Base-by-base conservation (phyloP, 2,329 filamentous ascomycete species). In the Tolypocladium capitatum region DNA sequence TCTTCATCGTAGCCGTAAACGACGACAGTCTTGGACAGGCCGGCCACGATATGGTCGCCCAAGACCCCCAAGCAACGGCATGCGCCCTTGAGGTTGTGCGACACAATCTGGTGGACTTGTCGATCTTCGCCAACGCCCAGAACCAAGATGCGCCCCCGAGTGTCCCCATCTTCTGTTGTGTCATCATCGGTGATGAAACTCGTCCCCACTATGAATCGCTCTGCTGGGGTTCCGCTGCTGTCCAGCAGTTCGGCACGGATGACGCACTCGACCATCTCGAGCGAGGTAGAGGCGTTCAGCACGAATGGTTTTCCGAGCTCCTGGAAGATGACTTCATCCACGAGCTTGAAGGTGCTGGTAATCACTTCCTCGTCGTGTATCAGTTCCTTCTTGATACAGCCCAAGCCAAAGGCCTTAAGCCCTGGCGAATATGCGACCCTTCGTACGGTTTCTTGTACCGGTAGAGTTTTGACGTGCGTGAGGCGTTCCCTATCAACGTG, bases 131-230 rank as follows among this genome's bases (percentile, higher is more conserved):
- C 84, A 30, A 97, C 80, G 45, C 94, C 90, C 31, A 97, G 78
- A 0, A 97, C 75, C 2, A 97, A 61, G 14, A 98, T 86, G 13
- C 91, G 81, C 1, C 92, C 92, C 34, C 78, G 58, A 2, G 53
- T 71, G 14, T 74, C 68, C 11, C 74, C 72, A 18, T 63, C 59
- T 20, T 65, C 68, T 18, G 72, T 65, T 3, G 67, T 67, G 10
- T 76, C 71, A 9, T 80, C 78, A 42, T 86, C 81, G 8, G 73
- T 71, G 40, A 91, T 61, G 57, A 84, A 90, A 48, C 86, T 86
- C 0, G 92, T 97, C 7, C 92, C 92, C 7, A 97, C 78, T n/a
- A 97, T 70, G 59, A 97, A 97, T 38, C 89, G 75, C 61, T 97
- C 90, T 0, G 75, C 76, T 5, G 66, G 61, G 28, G 73, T 68